Conservation (phyloP, 805 yeast species). For the Yamadazyma kitorensis region DNA sequence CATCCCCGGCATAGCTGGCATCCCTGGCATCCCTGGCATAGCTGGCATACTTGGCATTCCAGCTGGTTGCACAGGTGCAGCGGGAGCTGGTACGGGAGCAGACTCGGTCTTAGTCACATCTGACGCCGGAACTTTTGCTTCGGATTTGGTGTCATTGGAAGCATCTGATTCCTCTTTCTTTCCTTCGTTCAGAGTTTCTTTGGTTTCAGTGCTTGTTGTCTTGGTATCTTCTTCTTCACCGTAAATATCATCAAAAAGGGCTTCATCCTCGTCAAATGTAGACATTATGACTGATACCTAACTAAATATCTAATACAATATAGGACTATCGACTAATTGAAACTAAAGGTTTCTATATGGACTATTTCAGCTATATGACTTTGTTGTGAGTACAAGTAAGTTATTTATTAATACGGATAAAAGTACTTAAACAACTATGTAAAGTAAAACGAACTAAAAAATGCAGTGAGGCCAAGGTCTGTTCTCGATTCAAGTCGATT, state of each 20-base stretch:
- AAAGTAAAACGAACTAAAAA: no score
- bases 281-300: no score
- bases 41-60: conserved; percentile 5
- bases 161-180: conserved; percentile 14
- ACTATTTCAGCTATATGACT: no score
- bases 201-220: conserved; percentile 3
- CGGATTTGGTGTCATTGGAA: conserved; percentile 9
- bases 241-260: conserved; percentile 89
- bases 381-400: no score
- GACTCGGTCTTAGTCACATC: conserved; percentile 3
- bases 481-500: no score
- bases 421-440: no score
- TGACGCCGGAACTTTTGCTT: conserved; percentile 3
- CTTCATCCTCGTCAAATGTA: conserved; percentile 84
- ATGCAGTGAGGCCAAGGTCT: no score
- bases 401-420: no score
- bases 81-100: conserved; percentile 1
- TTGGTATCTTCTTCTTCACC: conserved; percentile 11
- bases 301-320: no score
- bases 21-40: conserved; percentile 7
- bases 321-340: no score
- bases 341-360: no score
- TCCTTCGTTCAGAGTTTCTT: conserved; percentile 11
- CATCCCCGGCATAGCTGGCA: conserved; percentile 7
- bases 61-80: conserved; percentile 7